Conservation (phyloP, 2,329 filamentous ascomycete genomes). For the Cercospora canescens region DNA sequence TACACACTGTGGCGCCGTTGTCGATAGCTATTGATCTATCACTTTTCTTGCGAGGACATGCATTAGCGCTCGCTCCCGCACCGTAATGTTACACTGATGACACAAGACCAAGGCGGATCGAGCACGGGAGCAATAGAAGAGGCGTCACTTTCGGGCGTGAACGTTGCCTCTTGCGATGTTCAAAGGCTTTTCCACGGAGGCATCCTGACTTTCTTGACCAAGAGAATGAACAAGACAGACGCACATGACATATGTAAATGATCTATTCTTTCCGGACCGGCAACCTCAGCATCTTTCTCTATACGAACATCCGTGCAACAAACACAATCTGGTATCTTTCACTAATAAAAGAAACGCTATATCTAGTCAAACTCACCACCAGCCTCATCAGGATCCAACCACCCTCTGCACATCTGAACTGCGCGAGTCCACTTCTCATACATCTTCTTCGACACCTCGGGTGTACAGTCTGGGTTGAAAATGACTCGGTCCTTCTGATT, state of each 20-base stretch:
- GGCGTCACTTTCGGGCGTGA: background rate
- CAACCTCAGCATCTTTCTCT: background rate
- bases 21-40: background rate
- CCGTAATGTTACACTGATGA: background rate
- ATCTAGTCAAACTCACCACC: conserved; percentile 13
- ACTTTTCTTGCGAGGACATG: background rate
- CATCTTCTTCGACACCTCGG: conserved; percentile 57
- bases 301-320: background rate
- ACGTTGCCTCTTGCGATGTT: background rate
- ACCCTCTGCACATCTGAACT: conserved; percentile 76
- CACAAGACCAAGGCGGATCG: background rate
- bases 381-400: conserved; percentile 37
- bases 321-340: conserved; percentile 2
- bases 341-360: background rate
- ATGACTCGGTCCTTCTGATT: conserved; percentile 68
- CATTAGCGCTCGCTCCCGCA: background rate
- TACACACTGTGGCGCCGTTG: background rate
- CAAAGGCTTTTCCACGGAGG: background rate
- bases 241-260: background rate
- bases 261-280: background rate
- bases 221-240: no score
- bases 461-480: conserved; percentile 67
- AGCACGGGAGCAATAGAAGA: background rate
- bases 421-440: conserved; percentile 74
- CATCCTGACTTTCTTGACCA: background rate